A percentile compares a stretch with the other conserved stretches of the same genome.
Conservation (phyloP, 2,329 filamentous ascomycete genomes). For the Kalaharituber pfeilii region DNA sequence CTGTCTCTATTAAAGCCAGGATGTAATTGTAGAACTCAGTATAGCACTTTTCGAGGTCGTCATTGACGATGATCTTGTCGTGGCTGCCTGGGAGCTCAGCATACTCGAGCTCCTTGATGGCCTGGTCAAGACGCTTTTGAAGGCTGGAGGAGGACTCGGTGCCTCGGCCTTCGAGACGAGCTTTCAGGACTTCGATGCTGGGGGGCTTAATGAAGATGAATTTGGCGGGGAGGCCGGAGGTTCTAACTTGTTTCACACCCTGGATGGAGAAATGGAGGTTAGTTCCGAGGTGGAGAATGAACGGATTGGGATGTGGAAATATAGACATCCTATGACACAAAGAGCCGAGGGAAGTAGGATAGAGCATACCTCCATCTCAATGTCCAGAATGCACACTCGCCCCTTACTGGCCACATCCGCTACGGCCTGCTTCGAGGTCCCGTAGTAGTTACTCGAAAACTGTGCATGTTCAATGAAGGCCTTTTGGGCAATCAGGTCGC, state of each 20-base stretch:
- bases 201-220: constrained; percentile 79
- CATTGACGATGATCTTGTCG: constrained; percentile 49
- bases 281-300: background rate
- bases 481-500: constrained; percentile 45
- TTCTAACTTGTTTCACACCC: constrained; percentile 86
- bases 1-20: constrained; percentile 27
- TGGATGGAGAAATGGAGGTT: constrained; percentile 25
- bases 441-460: constrained; percentile 76
- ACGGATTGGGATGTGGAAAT: background rate
- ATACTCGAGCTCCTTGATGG: constrained; percentile 56
- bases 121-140: constrained; percentile 51
- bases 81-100: constrained; percentile 48
- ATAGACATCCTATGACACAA: background rate
- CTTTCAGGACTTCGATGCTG: constrained; percentile 53
- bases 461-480: constrained; percentile 75
- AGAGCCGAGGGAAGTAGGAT: constrained; percentile 20
- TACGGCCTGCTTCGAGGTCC: constrained; percentile 65
- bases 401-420: constrained; percentile 42
- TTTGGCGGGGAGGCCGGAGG: constrained; percentile 43
- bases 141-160: constrained; percentile 64
- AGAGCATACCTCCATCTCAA: constrained; percentile 66
- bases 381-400: constrained; percentile 67
- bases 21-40: constrained; percentile 35
- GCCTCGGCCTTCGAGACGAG: constrained; percentile 52
- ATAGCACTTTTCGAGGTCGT: constrained; percentile 43